These are phyloP conservation scores for Suillus clintonianus DNA, from an alignment of 768 basidiomycete species.

Conservation along the genomic window DNA sequence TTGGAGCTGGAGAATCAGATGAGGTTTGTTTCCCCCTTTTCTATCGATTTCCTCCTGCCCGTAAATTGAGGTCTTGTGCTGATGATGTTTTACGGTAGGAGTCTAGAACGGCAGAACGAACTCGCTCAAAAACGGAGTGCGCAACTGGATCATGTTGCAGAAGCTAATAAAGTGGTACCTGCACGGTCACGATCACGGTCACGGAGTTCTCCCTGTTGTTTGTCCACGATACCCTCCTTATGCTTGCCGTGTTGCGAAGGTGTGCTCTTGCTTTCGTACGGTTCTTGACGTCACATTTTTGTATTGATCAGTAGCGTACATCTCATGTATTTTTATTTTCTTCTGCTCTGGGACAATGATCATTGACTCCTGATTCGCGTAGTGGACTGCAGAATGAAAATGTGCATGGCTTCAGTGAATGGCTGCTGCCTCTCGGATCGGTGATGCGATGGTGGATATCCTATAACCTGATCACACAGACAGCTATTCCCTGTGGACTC, in stretches of 20 bases:
- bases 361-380: neutral
- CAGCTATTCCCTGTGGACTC: too few species aligned
- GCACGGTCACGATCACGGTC: neutral
- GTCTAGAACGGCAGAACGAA: conserved; percentile 75
- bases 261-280: neutral
- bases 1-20: conserved; percentile 69
- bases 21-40: conserved; percentile 46
- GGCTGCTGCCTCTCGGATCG: conserved; percentile 22
- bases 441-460: conserved; percentile 43
- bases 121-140: conserved; percentile 69
- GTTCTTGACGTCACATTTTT: neutral
- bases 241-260: neutral
- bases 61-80: conserved; percentile 1
- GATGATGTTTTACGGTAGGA: conserved; percentile 43
- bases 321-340: neutral
- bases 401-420: neutral
- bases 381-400: neutral
- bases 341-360: neutral
- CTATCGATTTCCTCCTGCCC: neutral
- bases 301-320: conserved; percentile 1
- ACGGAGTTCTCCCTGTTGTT: too few species aligned
- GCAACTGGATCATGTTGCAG: conserved; percentile 35
- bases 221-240: neutral
- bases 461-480: too few species aligned
- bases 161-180: conserved; percentile 18